phyloP scores from a whole-genome alignment of 2,329 filamentous ascomycete genomes.

The Pseudovirgaria hyperparasitica region DNA sequence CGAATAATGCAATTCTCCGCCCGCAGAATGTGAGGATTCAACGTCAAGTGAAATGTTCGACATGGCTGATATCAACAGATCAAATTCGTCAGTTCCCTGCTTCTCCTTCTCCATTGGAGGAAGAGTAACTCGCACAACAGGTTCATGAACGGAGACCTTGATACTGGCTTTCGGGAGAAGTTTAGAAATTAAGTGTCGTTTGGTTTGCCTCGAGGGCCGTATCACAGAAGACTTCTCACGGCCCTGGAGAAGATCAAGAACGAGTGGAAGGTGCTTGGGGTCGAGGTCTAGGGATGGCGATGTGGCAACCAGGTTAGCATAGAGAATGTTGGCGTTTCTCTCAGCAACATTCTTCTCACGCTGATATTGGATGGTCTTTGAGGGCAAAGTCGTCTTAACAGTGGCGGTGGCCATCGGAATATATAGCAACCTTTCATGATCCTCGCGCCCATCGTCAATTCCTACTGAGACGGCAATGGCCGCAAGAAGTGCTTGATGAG shows the following conservation, averaged over 20 bases:
- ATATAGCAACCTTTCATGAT: conserved; percentile 78
- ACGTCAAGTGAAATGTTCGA: conserved; percentile 88
- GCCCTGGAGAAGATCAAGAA: conserved; percentile 61
- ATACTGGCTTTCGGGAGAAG: conserved; percentile 86
- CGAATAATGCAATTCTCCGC: conserved; percentile 77
- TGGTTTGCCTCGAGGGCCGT: conserved; percentile 26
- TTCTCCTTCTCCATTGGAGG: conserved; percentile 54
- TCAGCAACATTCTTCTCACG: conserved; percentile 61
- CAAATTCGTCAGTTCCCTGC: conserved; percentile 65
- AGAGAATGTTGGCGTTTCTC: conserved; percentile 89
- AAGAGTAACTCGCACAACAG: conserved; percentile 78
- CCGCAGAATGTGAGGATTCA: conserved; percentile 85
- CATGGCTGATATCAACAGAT: conserved; percentile 87
- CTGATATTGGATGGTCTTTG: conserved; percentile 77
- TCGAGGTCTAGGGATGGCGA: conserved; percentile 90
- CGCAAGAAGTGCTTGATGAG: conserved; percentile 85
- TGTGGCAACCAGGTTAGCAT: conserved; percentile 90
- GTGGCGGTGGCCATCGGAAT: conserved; percentile 96
- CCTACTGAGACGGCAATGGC: conserved; percentile 87
- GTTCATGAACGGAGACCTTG: conserved; percentile 94
- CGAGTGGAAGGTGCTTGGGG: conserved; percentile 76
- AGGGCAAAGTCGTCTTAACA: conserved; percentile 83
- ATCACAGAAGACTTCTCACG: conserved; percentile 13
- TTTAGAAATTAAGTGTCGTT: conserved; percentile 61
- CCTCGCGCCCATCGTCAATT: conserved; percentile 77